Evolutionary conservation across 345 rosid species (phyloP).

Genomic region (Rhodamnia argentea): DNA sequence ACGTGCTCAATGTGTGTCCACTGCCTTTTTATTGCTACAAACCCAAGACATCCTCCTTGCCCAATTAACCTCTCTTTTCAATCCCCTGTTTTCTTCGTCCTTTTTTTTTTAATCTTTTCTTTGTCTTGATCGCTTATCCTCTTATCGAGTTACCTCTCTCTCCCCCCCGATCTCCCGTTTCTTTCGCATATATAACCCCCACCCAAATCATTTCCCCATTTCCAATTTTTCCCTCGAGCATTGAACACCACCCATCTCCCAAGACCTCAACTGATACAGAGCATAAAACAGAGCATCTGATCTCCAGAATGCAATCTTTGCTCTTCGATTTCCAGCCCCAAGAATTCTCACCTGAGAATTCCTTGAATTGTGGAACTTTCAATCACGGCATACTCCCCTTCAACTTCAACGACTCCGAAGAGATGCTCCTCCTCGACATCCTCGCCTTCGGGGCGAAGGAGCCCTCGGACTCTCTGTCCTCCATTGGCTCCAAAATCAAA

Average conservation of each 20-base stretch:
- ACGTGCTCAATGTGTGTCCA: slow-evolving; percentile 2
- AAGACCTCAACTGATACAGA: background rate
- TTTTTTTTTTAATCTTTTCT: background rate
- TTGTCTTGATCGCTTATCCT: background rate
- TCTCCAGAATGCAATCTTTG: background rate
- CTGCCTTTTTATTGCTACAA: background rate
- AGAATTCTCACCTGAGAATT: slow-evolving; percentile 19
- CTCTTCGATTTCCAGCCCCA: slow-evolving; percentile 7
- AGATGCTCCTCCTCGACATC: slow-evolving; percentile 16
- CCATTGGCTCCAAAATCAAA: background rate
- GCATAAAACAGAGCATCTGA: background rate
- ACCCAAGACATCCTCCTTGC: slow-evolving; percentile 1
- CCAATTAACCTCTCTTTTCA: background rate
- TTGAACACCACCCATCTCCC: background rate
- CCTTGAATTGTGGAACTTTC: background rate
- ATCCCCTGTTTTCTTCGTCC: background rate
- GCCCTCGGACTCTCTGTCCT: slow-evolving; percentile 21
- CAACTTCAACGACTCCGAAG: slow-evolving; percentile 25
- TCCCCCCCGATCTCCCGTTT: background rate
- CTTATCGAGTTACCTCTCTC: background rate
- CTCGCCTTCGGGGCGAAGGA: slow-evolving; percentile 18
- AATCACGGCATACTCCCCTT: slow-evolving; percentile 22
- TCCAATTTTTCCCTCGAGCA: background rate
- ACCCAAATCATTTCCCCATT: background rate
- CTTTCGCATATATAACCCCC: background rate